phyloP scores from a whole-genome alignment of 257 asterid species.

The Thymus mandschuricus region DNA sequence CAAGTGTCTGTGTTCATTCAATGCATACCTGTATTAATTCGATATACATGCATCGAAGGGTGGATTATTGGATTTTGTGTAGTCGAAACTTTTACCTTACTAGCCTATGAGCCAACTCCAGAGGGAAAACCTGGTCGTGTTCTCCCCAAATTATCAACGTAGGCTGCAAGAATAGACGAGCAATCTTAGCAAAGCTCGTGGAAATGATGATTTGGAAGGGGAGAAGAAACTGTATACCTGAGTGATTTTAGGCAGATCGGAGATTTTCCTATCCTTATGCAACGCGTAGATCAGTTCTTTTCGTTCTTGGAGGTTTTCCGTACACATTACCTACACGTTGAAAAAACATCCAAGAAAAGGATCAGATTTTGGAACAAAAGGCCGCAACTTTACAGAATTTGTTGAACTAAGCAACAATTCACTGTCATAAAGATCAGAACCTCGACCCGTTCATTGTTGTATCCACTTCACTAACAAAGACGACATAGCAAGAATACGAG shows the following conservation, averaged over 20 bases:
- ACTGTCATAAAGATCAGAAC: not conserved
- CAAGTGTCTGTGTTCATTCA: constrained; percentile 59
- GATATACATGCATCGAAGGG: not conserved
- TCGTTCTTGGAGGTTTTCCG: constrained; percentile 67
- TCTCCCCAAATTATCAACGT: constrained; percentile 85
- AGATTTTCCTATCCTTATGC: constrained; percentile 63
- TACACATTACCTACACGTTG: constrained; percentile 68
- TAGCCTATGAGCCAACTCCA: constrained; percentile 72
- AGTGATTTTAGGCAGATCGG: constrained; percentile 70
- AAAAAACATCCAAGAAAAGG: not conserved
- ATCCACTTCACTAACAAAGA: not conserved
- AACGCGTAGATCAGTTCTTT: constrained; percentile 71
- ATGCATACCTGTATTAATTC: not conserved
- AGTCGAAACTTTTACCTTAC: constrained; percentile 46
- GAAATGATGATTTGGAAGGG: not conserved
- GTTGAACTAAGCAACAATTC: not conserved
- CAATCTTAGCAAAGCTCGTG: constrained; percentile 17
- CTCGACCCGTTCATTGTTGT: not conserved
- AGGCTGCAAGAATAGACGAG: constrained; percentile 47
- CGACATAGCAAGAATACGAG: not conserved
- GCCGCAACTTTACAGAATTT: not conserved
- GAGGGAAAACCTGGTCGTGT: constrained; percentile 71
- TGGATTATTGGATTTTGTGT: not conserved
- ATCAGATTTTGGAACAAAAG: not conserved
- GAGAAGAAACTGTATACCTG: constrained; percentile 46